Evolutionary conservation across 257 asterid genomes (phyloP), one percentile per base, ranked within the genome.

Genomic region (Penstemon barbatus): DNA sequence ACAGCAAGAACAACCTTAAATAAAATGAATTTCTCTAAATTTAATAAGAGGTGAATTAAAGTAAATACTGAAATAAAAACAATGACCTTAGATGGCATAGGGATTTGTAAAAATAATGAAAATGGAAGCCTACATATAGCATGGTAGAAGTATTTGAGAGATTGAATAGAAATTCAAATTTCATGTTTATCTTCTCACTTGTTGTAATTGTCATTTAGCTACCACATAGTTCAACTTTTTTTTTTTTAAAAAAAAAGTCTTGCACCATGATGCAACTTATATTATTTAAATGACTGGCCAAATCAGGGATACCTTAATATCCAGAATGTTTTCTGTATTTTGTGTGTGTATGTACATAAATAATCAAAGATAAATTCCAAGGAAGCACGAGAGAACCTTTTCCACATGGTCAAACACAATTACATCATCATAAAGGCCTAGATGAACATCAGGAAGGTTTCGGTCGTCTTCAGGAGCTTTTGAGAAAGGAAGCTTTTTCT

Each of bases 351-450:
- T 1, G 33, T 25, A 54, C 38, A 59, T 41, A 10, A 43, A 12
- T 19, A 70, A 63, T 68, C 42, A 13, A 40, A 51, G 37, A 3
- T 74, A 40, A 18, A 48, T 6, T 63, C 56, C 65, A 65, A 46
- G 59, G 55, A 62, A 62, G 59, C 53, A 61, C 18, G 69, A 54
- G 57, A 15, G 51, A 75, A 92, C 98, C 98, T 92, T 92, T 60
- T 92, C 95, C 86, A 89, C 96, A 56, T 89, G 95, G 83, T 92
- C 98, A 81, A 92, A 92, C 77, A 92, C 98, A 63, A 92, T 75
- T 4, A 92, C 88, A 51, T 89, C 89, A 72, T 92, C 96, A 83
- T 92, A 92, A 62, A 92, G 94, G 60, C 98, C 97, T 57, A 92
- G 88, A 76, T 92, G 98, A 80, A 92, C 76, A 58, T 92, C 97